Evolutionary conservation across 805 yeast genomes (phyloP).

Genomic region (Candida schatavii): DNA sequence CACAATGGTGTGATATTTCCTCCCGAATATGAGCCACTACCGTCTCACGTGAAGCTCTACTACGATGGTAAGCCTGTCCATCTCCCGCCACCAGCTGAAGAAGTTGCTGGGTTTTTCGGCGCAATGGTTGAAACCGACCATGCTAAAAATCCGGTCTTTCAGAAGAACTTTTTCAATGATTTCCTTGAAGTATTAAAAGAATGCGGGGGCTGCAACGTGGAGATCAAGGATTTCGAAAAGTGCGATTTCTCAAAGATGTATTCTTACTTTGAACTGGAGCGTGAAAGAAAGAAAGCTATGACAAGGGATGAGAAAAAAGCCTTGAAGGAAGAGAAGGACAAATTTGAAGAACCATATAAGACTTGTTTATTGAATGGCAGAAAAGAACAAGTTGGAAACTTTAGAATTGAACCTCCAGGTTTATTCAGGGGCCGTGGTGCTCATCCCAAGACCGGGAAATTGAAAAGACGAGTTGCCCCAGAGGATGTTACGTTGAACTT

Average conservation of each 20-base stretch:
- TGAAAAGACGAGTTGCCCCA: constrained; percentile 81
- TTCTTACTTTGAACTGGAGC: constrained; percentile 64
- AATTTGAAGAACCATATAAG: constrained; percentile 75
- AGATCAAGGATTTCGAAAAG: constrained; percentile 53
- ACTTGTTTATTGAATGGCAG: constrained; percentile 82
- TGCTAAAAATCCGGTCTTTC: constrained; percentile 82
- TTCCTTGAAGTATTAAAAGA: constrained; percentile 68
- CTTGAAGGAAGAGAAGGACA: constrained; percentile 69
- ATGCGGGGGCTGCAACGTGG: constrained; percentile 55
- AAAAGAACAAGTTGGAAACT: constrained; percentile 89
- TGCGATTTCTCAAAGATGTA: constrained; percentile 79
- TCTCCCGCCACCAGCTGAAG: constrained; percentile 83
- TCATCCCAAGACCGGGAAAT: constrained; percentile 92
- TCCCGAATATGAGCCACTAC: constrained; percentile 85
- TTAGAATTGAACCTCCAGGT: constrained; percentile 95
- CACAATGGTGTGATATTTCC: constrained; percentile 94
- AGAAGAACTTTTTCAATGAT: constrained; percentile 81
- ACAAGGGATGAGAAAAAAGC: constrained; percentile 73
- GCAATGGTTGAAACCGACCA: constrained; percentile 88
- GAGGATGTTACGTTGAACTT: constrained; percentile 86
- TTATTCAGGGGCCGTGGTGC: constrained; percentile 95
- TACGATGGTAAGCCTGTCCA: constrained; percentile 76
- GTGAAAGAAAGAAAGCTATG: constrained; percentile 69
- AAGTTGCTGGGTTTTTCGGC: constrained; percentile 93
- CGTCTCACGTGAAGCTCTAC: constrained; percentile 67